Conservation (phyloP, 306 rosid genomes). For the Prunus davidiana region DNA sequence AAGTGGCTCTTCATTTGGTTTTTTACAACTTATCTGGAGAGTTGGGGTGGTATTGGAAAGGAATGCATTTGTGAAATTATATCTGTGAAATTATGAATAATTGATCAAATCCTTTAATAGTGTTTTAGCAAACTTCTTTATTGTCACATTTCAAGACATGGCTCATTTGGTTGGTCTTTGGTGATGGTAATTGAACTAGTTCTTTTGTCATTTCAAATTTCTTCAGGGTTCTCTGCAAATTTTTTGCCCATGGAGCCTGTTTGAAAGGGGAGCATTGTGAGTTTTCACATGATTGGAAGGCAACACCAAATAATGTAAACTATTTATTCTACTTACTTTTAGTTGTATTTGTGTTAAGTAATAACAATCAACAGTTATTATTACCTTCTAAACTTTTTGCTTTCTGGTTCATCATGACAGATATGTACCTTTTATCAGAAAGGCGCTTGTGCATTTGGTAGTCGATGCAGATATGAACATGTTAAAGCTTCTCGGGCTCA, state of each 20-base stretch:
- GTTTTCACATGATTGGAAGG: constrained; percentile 94
- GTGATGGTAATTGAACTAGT: constrained; percentile 8
- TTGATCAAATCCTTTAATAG: background rate
- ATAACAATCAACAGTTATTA: background rate
- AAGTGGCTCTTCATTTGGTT: background rate
- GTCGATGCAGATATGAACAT: constrained; percentile 97
- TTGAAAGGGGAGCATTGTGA: constrained; percentile 97
- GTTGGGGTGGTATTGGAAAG: background rate
- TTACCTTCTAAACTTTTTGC: constrained; percentile 13
- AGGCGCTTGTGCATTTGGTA: constrained; percentile 87
- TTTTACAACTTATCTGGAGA: background rate
- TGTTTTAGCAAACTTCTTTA: background rate
- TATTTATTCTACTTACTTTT: background rate
- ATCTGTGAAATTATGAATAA: background rate
- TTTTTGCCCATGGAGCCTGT: constrained; percentile 95
- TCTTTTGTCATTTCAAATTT: constrained; percentile 17
- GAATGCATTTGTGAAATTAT: background rate
- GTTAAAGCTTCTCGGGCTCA: constrained; percentile 60
- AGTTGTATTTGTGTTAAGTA: background rate
- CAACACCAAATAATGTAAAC: constrained; percentile 74
- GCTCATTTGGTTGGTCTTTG: constrained; percentile 12
- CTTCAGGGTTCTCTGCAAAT: constrained; percentile 88
- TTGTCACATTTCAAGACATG: background rate
- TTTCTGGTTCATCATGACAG: constrained; percentile 39
- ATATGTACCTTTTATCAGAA: constrained; percentile 88